Percentiles rank a stretch among this genome's conserved stretches.
Conservation (phyloP, 2,329 filamentous ascomycete species). For the Trichoderma harzianum region DNA sequence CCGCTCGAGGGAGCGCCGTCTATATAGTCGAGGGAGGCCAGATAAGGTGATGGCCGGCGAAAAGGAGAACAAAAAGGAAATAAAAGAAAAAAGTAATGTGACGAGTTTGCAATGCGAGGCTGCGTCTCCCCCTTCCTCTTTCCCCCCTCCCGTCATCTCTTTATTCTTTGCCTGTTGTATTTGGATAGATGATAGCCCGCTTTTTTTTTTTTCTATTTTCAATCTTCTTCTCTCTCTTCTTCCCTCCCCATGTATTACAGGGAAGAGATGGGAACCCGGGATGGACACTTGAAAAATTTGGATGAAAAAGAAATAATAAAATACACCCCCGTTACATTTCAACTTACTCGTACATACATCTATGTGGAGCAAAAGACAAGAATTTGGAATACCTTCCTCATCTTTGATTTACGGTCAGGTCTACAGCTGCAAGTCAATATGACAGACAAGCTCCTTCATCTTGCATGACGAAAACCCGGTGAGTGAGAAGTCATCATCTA, state of each 20-base stretch:
- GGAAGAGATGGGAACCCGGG: background rate
- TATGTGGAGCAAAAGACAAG: background rate
- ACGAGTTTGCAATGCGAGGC: background rate
- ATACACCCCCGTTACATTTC: background rate
- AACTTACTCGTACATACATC: background rate
- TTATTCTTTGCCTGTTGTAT: background rate
- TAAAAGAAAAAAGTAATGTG: background rate
- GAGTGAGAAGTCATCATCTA: background rate
- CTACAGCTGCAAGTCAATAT: background rate
- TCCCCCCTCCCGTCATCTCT: background rate
- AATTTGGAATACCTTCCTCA: background rate
- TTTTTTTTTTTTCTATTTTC: background rate
- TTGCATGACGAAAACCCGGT: background rate
- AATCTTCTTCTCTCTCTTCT: background rate
- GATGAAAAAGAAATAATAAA: no score
- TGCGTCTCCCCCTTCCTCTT: background rate
- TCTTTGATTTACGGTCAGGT: background rate
- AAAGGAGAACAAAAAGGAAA: background rate
- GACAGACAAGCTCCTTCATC: background rate
- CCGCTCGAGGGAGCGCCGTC: conserved; percentile 68
- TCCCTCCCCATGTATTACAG: background rate
- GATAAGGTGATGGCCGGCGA: conserved; percentile 16
- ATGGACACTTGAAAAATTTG: background rate
- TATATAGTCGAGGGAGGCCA: conserved; percentile 39
- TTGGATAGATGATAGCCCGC: background rate